Percentiles rank a stretch among this genome's conserved stretches.
phyloP scores from a whole-genome alignment of 768 basidiomycete genomes.

The Lentinula sp. region DNA sequence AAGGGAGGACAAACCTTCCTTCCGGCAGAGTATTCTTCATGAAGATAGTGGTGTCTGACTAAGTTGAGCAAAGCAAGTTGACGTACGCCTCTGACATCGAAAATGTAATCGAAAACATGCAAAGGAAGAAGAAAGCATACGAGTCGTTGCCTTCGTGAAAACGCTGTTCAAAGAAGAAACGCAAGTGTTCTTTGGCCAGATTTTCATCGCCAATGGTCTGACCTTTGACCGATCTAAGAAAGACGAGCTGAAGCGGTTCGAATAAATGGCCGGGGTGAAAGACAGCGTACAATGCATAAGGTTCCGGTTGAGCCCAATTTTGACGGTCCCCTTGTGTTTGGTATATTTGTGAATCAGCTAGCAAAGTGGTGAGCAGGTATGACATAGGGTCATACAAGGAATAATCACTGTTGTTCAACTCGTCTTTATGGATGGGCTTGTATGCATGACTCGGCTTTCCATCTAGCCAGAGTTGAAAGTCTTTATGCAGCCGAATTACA shows the following conservation, averaged over 20 bases:
- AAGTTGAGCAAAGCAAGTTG: conserved; percentile 77
- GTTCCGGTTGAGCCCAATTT: conserved; percentile 54
- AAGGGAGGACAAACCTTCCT: conserved; percentile 42
- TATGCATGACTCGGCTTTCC: conserved; percentile 46
- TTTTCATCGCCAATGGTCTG: conserved; percentile 64
- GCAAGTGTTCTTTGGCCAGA: conserved; percentile 61
- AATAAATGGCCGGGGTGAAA: not conserved
- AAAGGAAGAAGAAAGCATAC: conserved; percentile 33
- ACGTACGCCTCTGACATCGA: conserved; percentile 53
- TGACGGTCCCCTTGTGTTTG: conserved; percentile 63
- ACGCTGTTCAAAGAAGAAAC: conserved; percentile 80
- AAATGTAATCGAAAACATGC: not conserved
- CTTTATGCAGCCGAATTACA: conserved; percentile 55
- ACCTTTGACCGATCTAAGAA: conserved; percentile 59
- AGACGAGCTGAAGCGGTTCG: not conserved
- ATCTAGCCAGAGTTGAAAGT: conserved; percentile 60
- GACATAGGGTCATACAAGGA: not conserved
- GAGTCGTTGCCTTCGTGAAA: conserved; percentile 79
- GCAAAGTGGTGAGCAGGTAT: not conserved
- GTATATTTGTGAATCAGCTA: conserved; percentile 47
- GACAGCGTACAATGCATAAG: conserved; percentile 49
- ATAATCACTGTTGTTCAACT: conserved; percentile 38
- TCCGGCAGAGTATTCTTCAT: conserved; percentile 62
- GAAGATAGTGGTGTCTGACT: conserved; percentile 70
- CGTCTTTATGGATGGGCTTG: conserved; percentile 42